These are phyloP conservation scores for Fusarium transvaalense DNA, from an alignment of 2,329 filamentous ascomycete species.

Conservation along the genomic window DNA sequence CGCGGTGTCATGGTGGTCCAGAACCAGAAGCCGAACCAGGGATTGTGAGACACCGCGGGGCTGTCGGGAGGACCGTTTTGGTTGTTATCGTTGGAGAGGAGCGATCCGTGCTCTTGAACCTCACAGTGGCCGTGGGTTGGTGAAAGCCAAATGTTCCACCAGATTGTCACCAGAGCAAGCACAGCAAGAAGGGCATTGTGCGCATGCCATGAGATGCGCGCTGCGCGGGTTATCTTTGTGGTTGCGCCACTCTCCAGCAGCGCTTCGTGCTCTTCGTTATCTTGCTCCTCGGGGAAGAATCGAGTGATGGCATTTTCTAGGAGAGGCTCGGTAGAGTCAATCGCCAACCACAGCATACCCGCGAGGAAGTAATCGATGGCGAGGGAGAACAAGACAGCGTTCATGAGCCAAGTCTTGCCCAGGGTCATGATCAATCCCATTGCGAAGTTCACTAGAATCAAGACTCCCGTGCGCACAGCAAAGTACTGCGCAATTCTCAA, in stretches of 20 bases:
- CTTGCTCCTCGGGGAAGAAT: conserved; percentile 21
- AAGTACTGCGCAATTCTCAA: conserved; percentile 56
- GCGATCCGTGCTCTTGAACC: conserved; percentile 20
- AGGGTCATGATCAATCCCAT: conserved; percentile 52
- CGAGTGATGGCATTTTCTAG: conserved; percentile 48
- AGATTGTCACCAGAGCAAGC: conserved; percentile 56
- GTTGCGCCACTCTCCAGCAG: conserved; percentile 40
- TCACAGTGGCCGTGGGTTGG: conserved; percentile 55
- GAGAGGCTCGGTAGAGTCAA: conserved; percentile 53
- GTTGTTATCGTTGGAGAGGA: neutral
- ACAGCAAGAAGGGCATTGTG: conserved; percentile 55
- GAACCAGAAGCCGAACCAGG: conserved; percentile 58
- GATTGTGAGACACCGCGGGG: conserved; percentile 36
- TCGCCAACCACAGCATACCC: conserved; percentile 57
- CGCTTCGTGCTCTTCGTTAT: conserved; percentile 50
- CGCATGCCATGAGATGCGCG: conserved; percentile 55
- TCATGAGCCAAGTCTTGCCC: conserved; percentile 58
- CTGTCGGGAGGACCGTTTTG: neutral
- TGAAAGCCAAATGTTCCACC: conserved; percentile 63
- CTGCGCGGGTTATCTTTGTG: conserved; percentile 14
- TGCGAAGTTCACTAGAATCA: conserved; percentile 52
- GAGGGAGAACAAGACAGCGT: conserved; percentile 59
- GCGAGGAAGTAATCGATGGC: conserved; percentile 61
- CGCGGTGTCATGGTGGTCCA: conserved; percentile 48
- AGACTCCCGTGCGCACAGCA: conserved; percentile 51